Evolutionary conservation across 176 grass and related monocot species (phyloP), one percentile per base, ranked within the genome.

Genomic region (Tuctoria greenei): DNA sequence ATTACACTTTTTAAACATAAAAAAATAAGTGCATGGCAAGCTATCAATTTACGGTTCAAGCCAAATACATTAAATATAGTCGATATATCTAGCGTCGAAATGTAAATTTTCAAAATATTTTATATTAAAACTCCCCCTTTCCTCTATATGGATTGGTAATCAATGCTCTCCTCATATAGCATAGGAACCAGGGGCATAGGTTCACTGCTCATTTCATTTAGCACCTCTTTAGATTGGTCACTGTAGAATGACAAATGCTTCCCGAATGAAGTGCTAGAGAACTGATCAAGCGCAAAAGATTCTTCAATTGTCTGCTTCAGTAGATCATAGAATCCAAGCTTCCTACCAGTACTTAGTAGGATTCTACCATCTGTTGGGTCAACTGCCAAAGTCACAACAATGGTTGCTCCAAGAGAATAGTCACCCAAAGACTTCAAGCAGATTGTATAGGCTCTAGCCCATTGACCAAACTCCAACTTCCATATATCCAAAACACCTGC

Each of bases 321-420:
- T 23, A 44, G 79, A 42, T 81, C 16, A 31, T 81, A 64, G 3
- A 81, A 35, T 20, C 68, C 79, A 16, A 81, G 10, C 49, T 28
- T 81, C 46, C 34, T 65, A 11, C 59, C 59, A 0, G 69, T 73
- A 14, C 14, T 73, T 36, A 81, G 34, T 25, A 81, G 38, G 44
- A 81, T 54, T 11, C 68, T 72, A 0, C 57, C 34, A 9, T 72
- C 68, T 16, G 4, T 63, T 2, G 42, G 58, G 17, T 81, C 68
- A 54, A 72, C 16, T 20, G 7, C 46, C 69, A 52, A 20, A 13
- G 59, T 57, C 31, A 34, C 16, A 6, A 81, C 79, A 51, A 73
- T 49, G 40, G 52, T 65, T 31, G 10, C 39, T 28, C 6, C 42
- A 54, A 40, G 58, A 21, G 68, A 72, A 64, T 81, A 81, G 34